Conservation (phyloP, 306 rosid species). For the Cicer yamashitae region DNA sequence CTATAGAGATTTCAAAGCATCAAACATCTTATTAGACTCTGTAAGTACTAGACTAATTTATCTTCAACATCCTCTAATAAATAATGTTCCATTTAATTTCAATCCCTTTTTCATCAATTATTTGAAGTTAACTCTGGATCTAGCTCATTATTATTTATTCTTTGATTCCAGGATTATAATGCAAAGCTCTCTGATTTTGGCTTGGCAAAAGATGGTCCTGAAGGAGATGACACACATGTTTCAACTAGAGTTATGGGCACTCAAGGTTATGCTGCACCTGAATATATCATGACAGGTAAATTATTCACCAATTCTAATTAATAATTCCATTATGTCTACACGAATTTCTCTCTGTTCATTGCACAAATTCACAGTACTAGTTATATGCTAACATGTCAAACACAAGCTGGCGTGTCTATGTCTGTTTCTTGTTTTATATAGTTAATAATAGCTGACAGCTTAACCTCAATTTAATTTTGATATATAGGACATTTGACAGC, state of each 20-base stretch:
- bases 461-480: not conserved
- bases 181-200: slow-evolving; percentile 97
- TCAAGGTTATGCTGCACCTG: slow-evolving; percentile 96
- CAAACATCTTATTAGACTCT: slow-evolving; percentile 87
- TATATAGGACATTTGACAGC: slow-evolving; percentile 85
- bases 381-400: no score
- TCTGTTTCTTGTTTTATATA: not conserved
- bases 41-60: slow-evolving; percentile 52
- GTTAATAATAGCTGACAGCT: not conserved
- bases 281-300: slow-evolving; percentile 91
- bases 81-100: not conserved
- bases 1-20: slow-evolving; percentile 90
- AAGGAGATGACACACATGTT: slow-evolving; percentile 96
- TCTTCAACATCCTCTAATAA: not conserved
- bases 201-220: slow-evolving; percentile 95
- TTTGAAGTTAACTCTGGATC: slow-evolving; percentile 12
- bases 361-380: no score
- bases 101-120: not conserved
- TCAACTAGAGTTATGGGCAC: slow-evolving; percentile 97
- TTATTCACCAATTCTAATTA: not conserved
- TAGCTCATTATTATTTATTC: not conserved
- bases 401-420: not conserved
- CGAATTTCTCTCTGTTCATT: no score
- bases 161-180: slow-evolving; percentile 63
- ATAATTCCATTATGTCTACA: no score